Evolutionary conservation across 176 grass and related monocot genomes (phyloP), one percentile per base, ranked within the genome.

Genomic region (Triticum timopheevii): DNA sequence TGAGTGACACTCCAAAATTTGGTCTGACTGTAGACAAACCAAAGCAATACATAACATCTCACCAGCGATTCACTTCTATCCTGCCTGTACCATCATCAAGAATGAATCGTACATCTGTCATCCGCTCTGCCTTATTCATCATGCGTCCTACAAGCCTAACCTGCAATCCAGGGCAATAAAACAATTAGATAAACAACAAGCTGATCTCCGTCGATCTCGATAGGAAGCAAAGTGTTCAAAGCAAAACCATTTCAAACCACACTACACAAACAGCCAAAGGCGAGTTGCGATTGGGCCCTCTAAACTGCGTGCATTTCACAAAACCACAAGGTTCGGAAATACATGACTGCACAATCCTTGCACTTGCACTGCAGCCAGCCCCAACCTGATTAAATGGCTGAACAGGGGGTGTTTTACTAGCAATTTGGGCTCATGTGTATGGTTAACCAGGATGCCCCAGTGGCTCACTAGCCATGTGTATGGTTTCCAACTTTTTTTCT

Each of bases 11-110:
- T 38, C 22, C n/a, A 25, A 25, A 65, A 45, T n/a, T 42, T 36
- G 69, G 28, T 44, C 17, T n/a, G 73, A 50, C 71, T n/a, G 35
- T 81, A 73, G 82, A 66, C 39, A 25, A 62, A 44, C 66, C 49
- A 77, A 75, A 38, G 64, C 22, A 84, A 69, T 22, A 47, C 24
- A 68, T 36, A 82, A 61, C 31, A 90, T 65, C 90, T 77, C 68
- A 96, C 96, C 96, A 98, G 44, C 96, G 88, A 80, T 82, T 92
- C 78, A 98, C 86, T 65, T 82, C 87, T 72, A 98, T 86, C 83
- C 80, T 91, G 72, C 93, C 90, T 17, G 96, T 96, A 67, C 96
- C 92, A 88, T 98, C 96, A 85, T 98, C 93, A 49, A 98, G 90
- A 63, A 56, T 65, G 77, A 98, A 98, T 1, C 15, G 25, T 47